Evolutionary conservation across 176 grass and related monocot species (phyloP).

Genomic region (Canna indica): DNA sequence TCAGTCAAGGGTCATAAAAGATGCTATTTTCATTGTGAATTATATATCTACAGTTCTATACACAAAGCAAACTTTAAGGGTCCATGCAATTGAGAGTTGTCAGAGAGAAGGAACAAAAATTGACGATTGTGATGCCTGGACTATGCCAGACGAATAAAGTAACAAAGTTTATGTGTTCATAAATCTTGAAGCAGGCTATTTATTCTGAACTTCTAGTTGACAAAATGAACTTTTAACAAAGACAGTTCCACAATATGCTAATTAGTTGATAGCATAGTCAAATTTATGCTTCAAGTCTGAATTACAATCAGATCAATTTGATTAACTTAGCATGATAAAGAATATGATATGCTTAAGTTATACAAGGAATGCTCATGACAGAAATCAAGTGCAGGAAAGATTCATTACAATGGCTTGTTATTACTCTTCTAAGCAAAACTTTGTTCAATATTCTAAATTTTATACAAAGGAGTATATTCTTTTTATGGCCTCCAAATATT

Average conservation of each 20-base stretch:
- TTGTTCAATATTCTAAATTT: no score
- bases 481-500: not conserved
- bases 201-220: no score
- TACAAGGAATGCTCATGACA: not conserved
- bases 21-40: not conserved
- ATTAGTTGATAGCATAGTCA: not conserved
- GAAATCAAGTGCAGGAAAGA: not conserved
- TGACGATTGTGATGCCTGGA: not conserved
- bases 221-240: not conserved
- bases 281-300: not conserved
- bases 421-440: no score
- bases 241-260: not conserved
- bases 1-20: not conserved
- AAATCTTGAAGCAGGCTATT: not conserved
- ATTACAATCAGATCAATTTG: not conserved
- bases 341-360: not conserved
- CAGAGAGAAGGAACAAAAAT: not conserved
- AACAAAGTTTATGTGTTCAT: not conserved
- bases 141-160: not conserved
- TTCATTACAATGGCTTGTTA: not conserved
- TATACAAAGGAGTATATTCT: no score
- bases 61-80: not conserved
- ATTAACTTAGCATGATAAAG: not conserved
- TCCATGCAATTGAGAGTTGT: not conserved
- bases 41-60: not conserved